Base-by-base conservation (phyloP, 441 rosid genomes). In the Croton setiger region DNA sequence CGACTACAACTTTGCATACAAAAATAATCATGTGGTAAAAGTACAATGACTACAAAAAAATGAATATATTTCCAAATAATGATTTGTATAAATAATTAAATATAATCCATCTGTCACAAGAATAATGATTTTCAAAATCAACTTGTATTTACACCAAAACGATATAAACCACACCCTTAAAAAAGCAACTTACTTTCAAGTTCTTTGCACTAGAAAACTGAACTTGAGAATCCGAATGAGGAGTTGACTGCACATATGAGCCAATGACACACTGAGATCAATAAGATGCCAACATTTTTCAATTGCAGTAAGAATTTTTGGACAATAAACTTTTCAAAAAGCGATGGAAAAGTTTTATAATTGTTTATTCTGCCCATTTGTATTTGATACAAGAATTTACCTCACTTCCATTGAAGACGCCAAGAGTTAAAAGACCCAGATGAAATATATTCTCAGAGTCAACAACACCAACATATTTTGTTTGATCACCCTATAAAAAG, bases 361-460 rank as follows among this genome's bases (percentile, higher is more conserved):
- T 60, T 20, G 52, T 41, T 9, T 53, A 13, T 21, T 10, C n/a
- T n/a, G 54, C 8, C 6, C n/a, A n/a, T n/a, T n/a, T n/a, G n/a
- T 27, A 2, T 7, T 36, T 21, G 18, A 45, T 3, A 47, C 27
- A 33, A 17, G 15, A 55, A 77, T 80, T 79, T 75, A 62, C 92
- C 86, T 82, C 58, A 1, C 74, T 80, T 69, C 70, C 79, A 41
- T 55, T 52, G 60, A 72, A 68, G 58, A 71, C 89, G 31, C 98
- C 97, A 0, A 93, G 95, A 33, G 93, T 93, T 0, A 86, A 86
- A 63, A 91, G 83, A 76, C 88, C 93, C 4, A 85, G 75, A 80
- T 93, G 98, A 51, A 87, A 82, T 68, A 93, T 81, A 81, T 84
- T 91, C 83, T 91, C 93, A 0, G 95, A 82, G 75, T 93, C 98